Percentiles rank a stretch among this genome's conserved stretches.
phyloP scores from a whole-genome alignment of 2,329 filamentous ascomycete species.

The Drechslerella dactyloides region DNA sequence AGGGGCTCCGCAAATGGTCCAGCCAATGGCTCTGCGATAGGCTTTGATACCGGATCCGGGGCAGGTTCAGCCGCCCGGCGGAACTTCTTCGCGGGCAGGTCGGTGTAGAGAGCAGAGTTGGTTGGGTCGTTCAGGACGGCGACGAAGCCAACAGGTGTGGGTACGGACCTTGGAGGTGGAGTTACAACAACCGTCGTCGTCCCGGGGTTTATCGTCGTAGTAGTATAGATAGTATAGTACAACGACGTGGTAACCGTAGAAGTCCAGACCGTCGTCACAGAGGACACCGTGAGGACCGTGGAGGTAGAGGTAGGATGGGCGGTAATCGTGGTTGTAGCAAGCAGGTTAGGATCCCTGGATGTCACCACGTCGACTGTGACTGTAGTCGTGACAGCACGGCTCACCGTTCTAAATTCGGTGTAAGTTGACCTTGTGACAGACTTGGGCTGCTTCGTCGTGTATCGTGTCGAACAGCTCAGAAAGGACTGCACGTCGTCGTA shows the following conservation, averaged over 20 bases:
- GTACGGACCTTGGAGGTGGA: neutral
- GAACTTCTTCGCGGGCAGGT: neutral
- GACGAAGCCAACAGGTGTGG: slow-evolving; percentile 18
- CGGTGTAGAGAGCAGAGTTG: neutral
- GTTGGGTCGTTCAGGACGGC: slow-evolving; percentile 18
- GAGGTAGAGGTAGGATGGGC: slow-evolving; percentile 1
- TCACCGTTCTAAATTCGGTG: neutral
- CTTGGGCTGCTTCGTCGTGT: neutral
- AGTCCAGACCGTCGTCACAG: slow-evolving; percentile 2
- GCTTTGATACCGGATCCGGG: neutral
- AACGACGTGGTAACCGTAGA: neutral
- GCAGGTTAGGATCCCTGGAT: slow-evolving; percentile 3
- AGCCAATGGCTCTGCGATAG: neutral
- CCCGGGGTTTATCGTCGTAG: neutral
- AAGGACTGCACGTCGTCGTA: neutral
- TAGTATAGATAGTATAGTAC: slow-evolving; percentile 9
- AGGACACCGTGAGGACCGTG: slow-evolving; percentile 3
- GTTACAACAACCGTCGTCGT: neutral
- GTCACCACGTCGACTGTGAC: neutral
- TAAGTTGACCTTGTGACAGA: neutral
- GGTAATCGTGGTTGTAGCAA: slow-evolving; percentile 17
- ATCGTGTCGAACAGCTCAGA: slow-evolving; percentile 12
- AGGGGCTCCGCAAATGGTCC: neutral
- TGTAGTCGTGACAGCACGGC: neutral
- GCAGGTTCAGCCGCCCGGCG: slow-evolving; percentile 13